A percentile compares a stretch with the other conserved stretches of the same genome.
These are phyloP conservation scores for Pseudoneurospora amorphoporcata DNA, from an alignment of 495 filamentous ascomycete species.

Conservation along the genomic window DNA sequence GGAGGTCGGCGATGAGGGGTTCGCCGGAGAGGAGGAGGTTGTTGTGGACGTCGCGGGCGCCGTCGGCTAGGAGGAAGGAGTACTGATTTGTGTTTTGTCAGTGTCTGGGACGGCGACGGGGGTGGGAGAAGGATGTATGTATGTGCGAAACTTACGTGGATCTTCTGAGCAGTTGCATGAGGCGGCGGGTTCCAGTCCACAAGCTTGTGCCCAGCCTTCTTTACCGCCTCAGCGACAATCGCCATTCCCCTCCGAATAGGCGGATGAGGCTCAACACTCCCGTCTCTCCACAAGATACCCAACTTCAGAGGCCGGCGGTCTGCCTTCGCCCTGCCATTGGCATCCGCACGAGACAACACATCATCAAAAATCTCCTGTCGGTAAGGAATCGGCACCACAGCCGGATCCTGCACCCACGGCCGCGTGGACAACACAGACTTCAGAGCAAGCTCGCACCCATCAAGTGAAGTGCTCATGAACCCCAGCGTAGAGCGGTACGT, in stretches of 20 bases:
- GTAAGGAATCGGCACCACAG: conserved; percentile 23
- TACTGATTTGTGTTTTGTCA: background rate
- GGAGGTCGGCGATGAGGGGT: conserved; percentile 21
- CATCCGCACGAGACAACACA: conserved; percentile 6
- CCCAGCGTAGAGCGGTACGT: conserved; percentile 20
- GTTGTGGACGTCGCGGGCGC: conserved; percentile 26
- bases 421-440: conserved; percentile 16
- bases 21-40: conserved; percentile 36
- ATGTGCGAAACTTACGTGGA: conserved; percentile 17
- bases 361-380: conserved; percentile 9
- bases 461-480: conserved; percentile 16
- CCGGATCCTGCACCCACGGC: conserved; percentile 21
- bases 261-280: conserved; percentile 45
- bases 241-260: conserved; percentile 33
- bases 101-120: background rate
- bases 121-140: background rate
- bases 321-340: background rate
- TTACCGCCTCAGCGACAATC: conserved; percentile 25
- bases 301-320: conserved; percentile 27
- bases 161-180: conserved; percentile 23
- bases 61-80: conserved; percentile 31
- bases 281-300: conserved; percentile 44
- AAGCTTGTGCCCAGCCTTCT: conserved; percentile 28
- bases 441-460: conserved; percentile 24
- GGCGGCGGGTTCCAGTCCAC: conserved; percentile 32